Conservation (phyloP, 176 grass and related monocot species). For the Aegilops tauschii region DNA sequence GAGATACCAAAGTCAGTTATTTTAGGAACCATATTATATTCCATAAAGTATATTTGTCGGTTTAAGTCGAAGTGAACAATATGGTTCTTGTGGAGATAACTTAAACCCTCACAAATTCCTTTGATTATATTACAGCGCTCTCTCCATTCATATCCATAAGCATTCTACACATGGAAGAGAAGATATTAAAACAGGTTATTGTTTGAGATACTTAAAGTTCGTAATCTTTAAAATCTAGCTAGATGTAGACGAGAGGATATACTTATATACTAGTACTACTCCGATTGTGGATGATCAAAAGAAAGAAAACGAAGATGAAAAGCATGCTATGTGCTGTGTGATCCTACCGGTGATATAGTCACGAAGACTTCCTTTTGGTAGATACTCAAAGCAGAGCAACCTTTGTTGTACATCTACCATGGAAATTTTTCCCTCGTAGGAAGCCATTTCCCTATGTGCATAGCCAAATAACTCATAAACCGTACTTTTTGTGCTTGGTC, state of each 20-base stretch:
- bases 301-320: too few species aligned
- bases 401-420: background rate
- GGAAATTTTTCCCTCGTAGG: background rate
- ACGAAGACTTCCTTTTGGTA: background rate
- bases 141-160: too few species aligned
- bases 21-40: background rate
- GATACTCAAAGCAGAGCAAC: background rate
- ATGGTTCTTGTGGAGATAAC: background rate
- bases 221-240: too few species aligned
- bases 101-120: background rate
- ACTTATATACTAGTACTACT: too few species aligned
- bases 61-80: background rate
- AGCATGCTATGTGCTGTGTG: too few species aligned
- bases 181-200: too few species aligned
- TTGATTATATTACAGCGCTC: too few species aligned
- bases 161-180: too few species aligned
- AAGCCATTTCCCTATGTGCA: background rate
- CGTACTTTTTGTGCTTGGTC: background rate
- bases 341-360: too few species aligned
- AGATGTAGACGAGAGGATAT: too few species aligned
- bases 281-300: too few species aligned
- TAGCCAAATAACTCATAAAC: background rate
- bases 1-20: background rate
- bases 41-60: background rate
- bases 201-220: too few species aligned